These are phyloP conservation scores for Capronia coronata DNA, from an alignment of 2,329 filamentous ascomycete species.

Conservation along the genomic window DNA sequence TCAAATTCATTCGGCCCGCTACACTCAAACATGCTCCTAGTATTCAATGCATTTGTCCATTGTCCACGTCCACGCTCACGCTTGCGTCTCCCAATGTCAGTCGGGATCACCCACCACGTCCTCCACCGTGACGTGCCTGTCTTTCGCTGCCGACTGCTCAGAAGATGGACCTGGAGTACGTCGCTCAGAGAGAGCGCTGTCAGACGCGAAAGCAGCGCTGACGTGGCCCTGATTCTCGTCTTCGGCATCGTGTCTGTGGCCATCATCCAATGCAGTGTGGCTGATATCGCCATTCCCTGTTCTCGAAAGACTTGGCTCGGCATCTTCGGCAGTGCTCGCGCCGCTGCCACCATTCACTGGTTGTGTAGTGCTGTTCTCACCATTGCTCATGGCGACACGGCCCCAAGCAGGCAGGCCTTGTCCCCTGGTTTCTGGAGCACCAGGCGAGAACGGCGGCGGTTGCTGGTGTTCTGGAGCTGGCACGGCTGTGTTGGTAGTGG, in stretches of 20 bases:
- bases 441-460: background rate
- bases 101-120: conserved; percentile 32
- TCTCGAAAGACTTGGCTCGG: background rate
- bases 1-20: background rate
- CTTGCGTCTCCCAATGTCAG: conserved; percentile 4
- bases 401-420: background rate
- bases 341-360: background rate
- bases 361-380: background rate
- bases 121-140: conserved; percentile 36
- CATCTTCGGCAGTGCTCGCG: background rate
- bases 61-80: background rate
- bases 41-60: conserved; percentile 7
- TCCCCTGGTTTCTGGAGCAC: background rate
- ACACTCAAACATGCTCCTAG: background rate
- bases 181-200: background rate
- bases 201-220: background rate
- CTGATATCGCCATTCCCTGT: background rate
- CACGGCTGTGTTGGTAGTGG: no score
- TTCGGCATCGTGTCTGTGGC: background rate
- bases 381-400: background rate
- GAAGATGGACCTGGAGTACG: background rate
- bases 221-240: background rate
- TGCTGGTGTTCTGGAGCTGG: background rate
- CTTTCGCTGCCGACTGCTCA: background rate
- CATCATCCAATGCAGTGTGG: background rate